Evolutionary conservation across 805 yeast species (phyloP), one percentile per base, ranked within the genome.

Genomic region (Torulaspora delbrueckii): DNA sequence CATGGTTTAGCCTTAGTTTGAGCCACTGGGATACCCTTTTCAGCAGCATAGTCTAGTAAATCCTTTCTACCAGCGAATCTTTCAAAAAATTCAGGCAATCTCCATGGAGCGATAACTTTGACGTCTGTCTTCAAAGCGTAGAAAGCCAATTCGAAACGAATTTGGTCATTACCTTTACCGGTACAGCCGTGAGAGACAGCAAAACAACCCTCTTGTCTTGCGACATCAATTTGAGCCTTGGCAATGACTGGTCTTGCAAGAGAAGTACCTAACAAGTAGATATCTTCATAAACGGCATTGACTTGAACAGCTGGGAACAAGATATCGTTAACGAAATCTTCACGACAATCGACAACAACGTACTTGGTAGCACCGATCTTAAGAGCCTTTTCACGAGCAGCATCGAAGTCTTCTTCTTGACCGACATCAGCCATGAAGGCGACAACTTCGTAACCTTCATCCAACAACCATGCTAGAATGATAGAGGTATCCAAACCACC

Each of bases 91-190:
- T 64, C 84, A 26, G 99, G 99, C 67, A 86, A 86, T 80, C 99
- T 87, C 99, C 99, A 93, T 69, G 99, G 99, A 36, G 99, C 96
- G 73, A 93, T 91, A 59, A 88, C 96, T 66, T 79, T 75, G 59
- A 93, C 96, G 65, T 90, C 98, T 35, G 99, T 99, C 75, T 93
- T 90, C 70, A 93, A 80, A 30, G 98, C 99, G 71, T 93, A 93
- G 78, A 93, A 93, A 7, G 95, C 84, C 51, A 93, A 77, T 74
- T 93, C 99, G 68, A 93, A 93, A 73, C 99, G 85, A 56, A 93
- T 97, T 75, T 93, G 99, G 72, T 93, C 99, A 69, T 93, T 93
- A 74, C 99, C 99, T 76, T 93, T 93, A 75, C 99, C 99, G 57
- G 99, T 93, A 75, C 99, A 93, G 54, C 99, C 99, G 71, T 93